Conservation (phyloP, 176 grass and related monocot species). For the Zea luxurians region DNA sequence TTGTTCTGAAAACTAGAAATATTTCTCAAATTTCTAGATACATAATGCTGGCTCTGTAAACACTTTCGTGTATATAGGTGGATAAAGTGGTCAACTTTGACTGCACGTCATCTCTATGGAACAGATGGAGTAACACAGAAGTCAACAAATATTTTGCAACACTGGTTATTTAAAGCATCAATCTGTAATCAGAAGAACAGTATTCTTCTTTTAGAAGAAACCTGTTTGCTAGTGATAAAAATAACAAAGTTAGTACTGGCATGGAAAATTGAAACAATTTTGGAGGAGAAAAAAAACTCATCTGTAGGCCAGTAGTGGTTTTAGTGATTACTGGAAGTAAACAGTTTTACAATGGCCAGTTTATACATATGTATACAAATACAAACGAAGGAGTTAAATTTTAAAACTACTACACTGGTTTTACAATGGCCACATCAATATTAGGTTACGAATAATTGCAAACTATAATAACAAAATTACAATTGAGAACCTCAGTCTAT, state of each 20-base stretch:
- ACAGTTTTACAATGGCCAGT: not conserved
- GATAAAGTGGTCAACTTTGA: not conserved
- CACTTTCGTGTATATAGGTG: not conserved
- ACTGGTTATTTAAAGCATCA: not conserved
- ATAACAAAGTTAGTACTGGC: not conserved
- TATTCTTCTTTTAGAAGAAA: not conserved
- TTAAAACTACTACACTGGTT: not conserved
- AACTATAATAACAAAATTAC: not conserved
- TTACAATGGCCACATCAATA: not conserved
- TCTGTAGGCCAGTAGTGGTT: not conserved
- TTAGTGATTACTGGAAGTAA: not conserved
- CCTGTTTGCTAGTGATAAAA: not conserved
- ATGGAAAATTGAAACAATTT: not conserved
- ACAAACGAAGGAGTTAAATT: not conserved
- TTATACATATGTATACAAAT: not conserved
- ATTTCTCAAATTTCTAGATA: not conserved
- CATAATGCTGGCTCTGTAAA: not conserved
- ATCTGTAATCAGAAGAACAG: not conserved
- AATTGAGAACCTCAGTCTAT: not conserved
- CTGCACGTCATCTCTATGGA: not conserved
- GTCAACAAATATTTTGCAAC: not conserved
- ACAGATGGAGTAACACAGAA: slow-evolving; percentile 9
- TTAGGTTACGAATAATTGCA: not conserved
- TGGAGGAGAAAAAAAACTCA: not conserved
- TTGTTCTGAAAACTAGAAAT: not conserved